phyloP scores from a whole-genome alignment of 2,329 filamentous ascomycete genomes.

The Stachybotrys chartarum region DNA sequence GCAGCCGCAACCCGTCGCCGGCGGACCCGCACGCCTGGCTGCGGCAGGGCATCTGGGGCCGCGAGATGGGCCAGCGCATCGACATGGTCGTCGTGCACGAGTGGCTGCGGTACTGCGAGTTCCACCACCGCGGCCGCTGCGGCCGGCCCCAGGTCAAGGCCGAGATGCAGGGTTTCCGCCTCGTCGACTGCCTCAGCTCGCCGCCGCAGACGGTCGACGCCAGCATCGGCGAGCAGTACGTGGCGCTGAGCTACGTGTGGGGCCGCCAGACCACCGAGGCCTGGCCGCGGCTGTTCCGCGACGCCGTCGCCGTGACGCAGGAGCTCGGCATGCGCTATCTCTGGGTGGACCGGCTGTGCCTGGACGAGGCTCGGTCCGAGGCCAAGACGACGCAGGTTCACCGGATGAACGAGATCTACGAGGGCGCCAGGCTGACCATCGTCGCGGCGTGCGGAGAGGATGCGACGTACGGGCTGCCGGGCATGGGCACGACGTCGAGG shows the following conservation, averaged over 20 bases:
- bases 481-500: conserved; percentile 19
- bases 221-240: conserved; percentile 20
- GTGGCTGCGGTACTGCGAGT: conserved; percentile 26
- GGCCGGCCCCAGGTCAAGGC: conserved; percentile 14
- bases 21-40: conserved; percentile 14
- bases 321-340: conserved; percentile 25
- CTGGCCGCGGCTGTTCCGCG: conserved; percentile 23
- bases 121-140: conserved; percentile 23
- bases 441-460: conserved; percentile 27
- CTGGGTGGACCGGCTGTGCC: conserved; percentile 31
- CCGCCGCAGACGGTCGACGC: conserved; percentile 20
- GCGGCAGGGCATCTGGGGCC: conserved; percentile 25
- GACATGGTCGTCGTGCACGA: conserved; percentile 22
- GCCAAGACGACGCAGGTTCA: conserved; percentile 22
- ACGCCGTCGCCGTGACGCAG: conserved; percentile 21
- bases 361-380: conserved; percentile 14
- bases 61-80: conserved; percentile 19
- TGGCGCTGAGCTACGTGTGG: conserved; percentile 28
- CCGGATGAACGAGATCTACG: conserved; percentile 30
- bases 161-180: conserved; percentile 21
- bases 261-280: conserved; percentile 15
- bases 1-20: conserved; percentile 9
- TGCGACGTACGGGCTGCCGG: conserved; percentile 25
- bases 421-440: conserved; percentile 26
- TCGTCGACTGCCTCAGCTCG: conserved; percentile 24